Conservation (phyloP, 345 rosid species). For the Populus pruinosa region DNA sequence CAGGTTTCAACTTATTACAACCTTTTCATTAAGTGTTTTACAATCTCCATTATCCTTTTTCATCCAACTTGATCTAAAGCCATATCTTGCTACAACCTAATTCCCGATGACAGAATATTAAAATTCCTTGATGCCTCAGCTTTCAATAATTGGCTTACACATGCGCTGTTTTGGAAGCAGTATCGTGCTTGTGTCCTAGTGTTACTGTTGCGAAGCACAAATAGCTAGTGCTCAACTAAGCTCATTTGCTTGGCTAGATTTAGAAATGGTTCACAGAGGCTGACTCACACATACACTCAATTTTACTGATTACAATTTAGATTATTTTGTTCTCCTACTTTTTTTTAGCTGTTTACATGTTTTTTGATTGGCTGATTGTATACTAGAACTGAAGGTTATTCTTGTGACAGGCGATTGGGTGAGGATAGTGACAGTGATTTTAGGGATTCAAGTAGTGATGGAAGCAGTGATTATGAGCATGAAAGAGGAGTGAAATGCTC, state of each 20-base stretch:
- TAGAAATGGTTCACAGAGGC: background rate
- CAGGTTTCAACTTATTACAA: background rate
- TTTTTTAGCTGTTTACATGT: background rate
- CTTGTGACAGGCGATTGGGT: conserved; percentile 13
- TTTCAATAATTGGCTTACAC: background rate
- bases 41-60: no score
- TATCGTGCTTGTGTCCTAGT: background rate
- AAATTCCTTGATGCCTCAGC: background rate
- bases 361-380: background rate
- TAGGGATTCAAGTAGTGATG: conserved; percentile 46
- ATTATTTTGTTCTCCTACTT: background rate
- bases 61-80: background rate
- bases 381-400: background rate
- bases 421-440: conserved; percentile 33
- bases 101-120: background rate
- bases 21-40: background rate
- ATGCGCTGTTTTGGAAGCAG: background rate
- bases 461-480: conserved; percentile 65
- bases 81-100: background rate
- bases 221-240: background rate
- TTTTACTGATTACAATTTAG: background rate
- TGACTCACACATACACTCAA: background rate
- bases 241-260: background rate
- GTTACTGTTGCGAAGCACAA: background rate
- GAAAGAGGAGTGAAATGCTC: conserved; percentile 38